These are phyloP conservation scores for Hawksworthiomyces lignivorus DNA, from an alignment of 2,329 filamentous ascomycete species.

Conservation along the genomic window DNA sequence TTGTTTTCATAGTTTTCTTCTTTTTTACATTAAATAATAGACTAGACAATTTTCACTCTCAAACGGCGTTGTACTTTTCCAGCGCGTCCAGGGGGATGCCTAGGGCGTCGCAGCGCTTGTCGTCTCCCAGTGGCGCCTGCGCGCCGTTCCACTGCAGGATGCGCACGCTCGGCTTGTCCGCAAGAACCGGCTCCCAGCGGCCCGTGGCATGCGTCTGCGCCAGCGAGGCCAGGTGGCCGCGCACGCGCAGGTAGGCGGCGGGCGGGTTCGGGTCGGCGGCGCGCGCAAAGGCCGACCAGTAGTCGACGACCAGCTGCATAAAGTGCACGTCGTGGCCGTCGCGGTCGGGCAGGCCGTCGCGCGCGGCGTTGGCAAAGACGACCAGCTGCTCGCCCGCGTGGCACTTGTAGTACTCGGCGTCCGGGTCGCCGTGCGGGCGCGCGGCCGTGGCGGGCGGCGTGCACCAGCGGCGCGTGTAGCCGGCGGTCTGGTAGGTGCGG, in stretches of 20 bases:
- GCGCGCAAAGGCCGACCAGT: constrained; percentile 27
- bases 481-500: constrained; percentile 28
- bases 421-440: constrained; percentile 26
- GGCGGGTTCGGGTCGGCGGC: constrained; percentile 25
- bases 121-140: constrained; percentile 17
- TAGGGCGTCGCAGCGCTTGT: constrained; percentile 17
- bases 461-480: constrained; percentile 24
- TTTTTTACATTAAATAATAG: too few relatives aligned
- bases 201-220: constrained; percentile 20
- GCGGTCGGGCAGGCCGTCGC: constrained; percentile 25
- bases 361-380: constrained; percentile 28
- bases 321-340: constrained; percentile 28
- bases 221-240: constrained; percentile 23
- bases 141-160: constrained; percentile 22
- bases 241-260: constrained; percentile 20
- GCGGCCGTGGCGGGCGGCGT: constrained; percentile 19
- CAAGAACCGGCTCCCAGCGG: constrained; percentile 20
- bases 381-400: constrained; percentile 31
- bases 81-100: constrained; percentile 16
- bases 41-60: too few relatives aligned
- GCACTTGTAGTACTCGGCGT: constrained; percentile 33
- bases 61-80: constrained; percentile 9
- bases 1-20: too few relatives aligned
- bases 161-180: constrained; percentile 15
- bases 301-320: constrained; percentile 25